Percentiles rank a stretch among this genome's conserved stretches.
Evolutionary conservation across 495 filamentous ascomycete genomes (phyloP).

Genomic region (Podospora pseudocomata): DNA sequence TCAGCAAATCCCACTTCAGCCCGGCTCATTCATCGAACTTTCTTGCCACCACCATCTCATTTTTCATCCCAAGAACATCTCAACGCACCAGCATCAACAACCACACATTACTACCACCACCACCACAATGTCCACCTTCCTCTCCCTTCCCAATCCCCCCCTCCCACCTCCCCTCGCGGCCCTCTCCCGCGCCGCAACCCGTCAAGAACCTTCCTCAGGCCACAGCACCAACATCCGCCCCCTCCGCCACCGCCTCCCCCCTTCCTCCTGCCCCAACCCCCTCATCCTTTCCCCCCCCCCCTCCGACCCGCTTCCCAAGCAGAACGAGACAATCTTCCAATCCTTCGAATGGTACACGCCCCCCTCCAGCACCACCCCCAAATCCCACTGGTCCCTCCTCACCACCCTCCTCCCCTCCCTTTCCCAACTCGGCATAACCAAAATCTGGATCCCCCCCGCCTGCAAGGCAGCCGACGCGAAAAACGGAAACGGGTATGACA

Average conservation of each 20-base stretch:
- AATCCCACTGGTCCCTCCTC: constrained; percentile 60
- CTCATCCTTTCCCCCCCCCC: not conserved
- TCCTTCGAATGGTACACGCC: constrained; percentile 76
- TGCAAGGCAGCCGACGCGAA: constrained; percentile 62
- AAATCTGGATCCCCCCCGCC: constrained; percentile 70
- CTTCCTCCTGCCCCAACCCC: constrained; percentile 19
- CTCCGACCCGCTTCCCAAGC: constrained; percentile 12
- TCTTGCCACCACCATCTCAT: too few relatives aligned
- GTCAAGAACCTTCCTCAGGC: constrained; percentile 15
- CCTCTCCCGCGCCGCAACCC: constrained; percentile 14
- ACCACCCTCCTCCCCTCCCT: constrained; percentile 49
- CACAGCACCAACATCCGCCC: constrained; percentile 22
- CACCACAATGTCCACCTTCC: constrained; percentile 23
- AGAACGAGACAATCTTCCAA: constrained; percentile 64
- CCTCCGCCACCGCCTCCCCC: constrained; percentile 18
- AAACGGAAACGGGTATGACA: constrained; percentile 68
- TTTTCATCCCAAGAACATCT: not conserved
- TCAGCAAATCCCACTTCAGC: too few relatives aligned
- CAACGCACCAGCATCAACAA: not conserved
- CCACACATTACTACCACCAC: not conserved
- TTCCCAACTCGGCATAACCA: constrained; percentile 58
- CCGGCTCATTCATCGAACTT: too few relatives aligned
- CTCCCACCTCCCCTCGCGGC: constrained; percentile 12
- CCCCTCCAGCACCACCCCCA: constrained; percentile 41
- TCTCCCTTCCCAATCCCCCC: constrained; percentile 19